These are phyloP conservation scores for Periconia sp. DNA, from an alignment of 2,329 filamentous ascomycete species.

Conservation along the genomic window DNA sequence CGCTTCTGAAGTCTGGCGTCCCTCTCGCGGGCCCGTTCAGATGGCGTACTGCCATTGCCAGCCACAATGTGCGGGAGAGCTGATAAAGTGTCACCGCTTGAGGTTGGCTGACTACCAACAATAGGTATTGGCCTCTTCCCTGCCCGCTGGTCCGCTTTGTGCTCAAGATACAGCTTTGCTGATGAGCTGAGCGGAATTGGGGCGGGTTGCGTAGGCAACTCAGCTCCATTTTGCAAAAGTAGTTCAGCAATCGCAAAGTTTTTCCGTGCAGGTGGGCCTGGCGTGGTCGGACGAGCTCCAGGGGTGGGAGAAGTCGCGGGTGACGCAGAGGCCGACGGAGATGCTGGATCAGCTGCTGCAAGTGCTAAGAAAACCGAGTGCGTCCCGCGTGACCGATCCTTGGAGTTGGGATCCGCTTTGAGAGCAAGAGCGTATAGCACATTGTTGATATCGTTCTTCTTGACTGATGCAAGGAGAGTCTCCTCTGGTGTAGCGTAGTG, in stretches of 20 bases:
- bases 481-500: constrained; percentile 83
- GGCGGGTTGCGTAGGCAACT: constrained; percentile 76
- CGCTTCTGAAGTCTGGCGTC: constrained; percentile 47
- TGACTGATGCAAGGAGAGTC: constrained; percentile 87
- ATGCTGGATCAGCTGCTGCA: constrained; percentile 87
- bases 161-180: constrained; percentile 83
- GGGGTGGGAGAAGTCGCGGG: constrained; percentile 53
- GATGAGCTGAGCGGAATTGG: constrained; percentile 83
- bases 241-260: constrained; percentile 90
- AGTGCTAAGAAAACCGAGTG: constrained; percentile 90
- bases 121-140: constrained; percentile 47
- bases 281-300: constrained; percentile 49
- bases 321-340: constrained; percentile 62
- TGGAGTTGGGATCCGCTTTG: constrained; percentile 78
- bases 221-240: constrained; percentile 89
- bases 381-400: constrained; percentile 83
- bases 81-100: constrained; percentile 63
- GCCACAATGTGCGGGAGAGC: constrained; percentile 63
- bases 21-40: constrained; percentile 44
- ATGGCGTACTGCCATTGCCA: constrained; percentile 48
- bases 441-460: constrained; percentile 93
- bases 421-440: constrained; percentile 90
- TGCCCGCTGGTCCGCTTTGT: constrained; percentile 63
- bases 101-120: constrained; percentile 56
- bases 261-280: constrained; percentile 44